Evolutionary conservation across 2,329 filamentous ascomycete genomes (phyloP).

Genomic region (Colletotrichum agaves): DNA sequence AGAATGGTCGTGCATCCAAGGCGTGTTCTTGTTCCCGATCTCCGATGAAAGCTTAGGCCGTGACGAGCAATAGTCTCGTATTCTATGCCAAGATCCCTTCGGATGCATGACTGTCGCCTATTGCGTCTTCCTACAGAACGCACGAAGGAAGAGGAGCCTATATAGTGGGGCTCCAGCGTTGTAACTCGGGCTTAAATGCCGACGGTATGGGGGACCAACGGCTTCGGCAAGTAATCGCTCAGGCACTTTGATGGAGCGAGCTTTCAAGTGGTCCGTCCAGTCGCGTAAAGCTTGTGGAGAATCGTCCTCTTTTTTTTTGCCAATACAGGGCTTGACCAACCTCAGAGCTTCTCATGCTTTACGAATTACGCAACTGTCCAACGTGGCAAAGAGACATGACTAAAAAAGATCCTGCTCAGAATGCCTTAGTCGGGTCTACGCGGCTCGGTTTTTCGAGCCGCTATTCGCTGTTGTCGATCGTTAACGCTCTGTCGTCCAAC

Average conservation of each 20-base stretch:
- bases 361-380: slow-evolving; percentile 1
- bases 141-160: slow-evolving; percentile 24
- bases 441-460: neutral
- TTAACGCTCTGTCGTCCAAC: neutral
- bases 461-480: neutral
- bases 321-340: neutral
- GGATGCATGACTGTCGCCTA: neutral
- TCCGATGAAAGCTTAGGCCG: slow-evolving; percentile 4
- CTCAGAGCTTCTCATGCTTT: neutral
- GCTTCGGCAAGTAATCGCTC: neutral
- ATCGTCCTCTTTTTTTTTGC: neutral
- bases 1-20: neutral
- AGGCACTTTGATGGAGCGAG: neutral
- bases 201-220: slow-evolving; percentile 7
- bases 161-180: slow-evolving; percentile 27
- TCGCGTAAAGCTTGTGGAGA: slow-evolving; percentile 16
- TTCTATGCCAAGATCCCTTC: neutral
- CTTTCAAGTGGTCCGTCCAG: slow-evolving; percentile 13
- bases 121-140: slow-evolving; percentile 10
- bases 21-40: neutral
- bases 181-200: slow-evolving; percentile 27
- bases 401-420: neutral
- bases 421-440: neutral
- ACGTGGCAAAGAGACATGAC: neutral
- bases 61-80: slow-evolving; percentile 15